Percentiles rank a stretch among this genome's conserved stretches.
These are phyloP conservation scores for Neobulgaria alba DNA, from an alignment of 2,329 filamentous ascomycete genomes.

Conservation along the genomic window DNA sequence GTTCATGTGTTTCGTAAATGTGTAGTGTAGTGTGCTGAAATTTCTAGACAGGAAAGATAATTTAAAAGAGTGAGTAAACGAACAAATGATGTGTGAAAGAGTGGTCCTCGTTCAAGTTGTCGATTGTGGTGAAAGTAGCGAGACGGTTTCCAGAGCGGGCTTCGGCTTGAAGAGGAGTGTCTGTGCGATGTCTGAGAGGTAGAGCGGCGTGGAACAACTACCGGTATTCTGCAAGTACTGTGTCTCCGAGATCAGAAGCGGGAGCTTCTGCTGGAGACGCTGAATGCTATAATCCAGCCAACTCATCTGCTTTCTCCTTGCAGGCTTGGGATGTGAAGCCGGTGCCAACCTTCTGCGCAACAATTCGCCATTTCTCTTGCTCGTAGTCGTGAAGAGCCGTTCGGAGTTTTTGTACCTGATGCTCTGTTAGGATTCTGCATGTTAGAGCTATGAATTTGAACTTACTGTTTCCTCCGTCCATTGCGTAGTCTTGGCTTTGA, in stretches of 20 bases:
- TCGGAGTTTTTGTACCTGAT: constrained; percentile 66
- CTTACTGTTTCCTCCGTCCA: constrained; percentile 92
- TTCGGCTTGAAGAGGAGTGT: constrained; percentile 15
- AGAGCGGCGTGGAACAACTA: constrained; percentile 16
- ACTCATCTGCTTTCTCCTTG: constrained; percentile 46
- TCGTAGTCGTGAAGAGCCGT: constrained; percentile 76
- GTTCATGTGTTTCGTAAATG: constrained; percentile 3
- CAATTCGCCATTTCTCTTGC: constrained; percentile 86
- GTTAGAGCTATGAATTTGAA: no score
- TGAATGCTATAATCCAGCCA: constrained; percentile 29
- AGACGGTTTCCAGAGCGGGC: constrained; percentile 12
- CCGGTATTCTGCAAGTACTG: constrained; percentile 9
- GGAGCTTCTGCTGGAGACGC: constrained; percentile 28
- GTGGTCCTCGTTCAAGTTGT: constrained; percentile 11
- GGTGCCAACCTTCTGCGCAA: constrained; percentile 82
- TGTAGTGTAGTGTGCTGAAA: not conserved
- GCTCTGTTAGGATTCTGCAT: constrained; percentile 20
- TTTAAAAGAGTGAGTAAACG: not conserved
- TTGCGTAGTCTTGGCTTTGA: constrained; percentile 86
- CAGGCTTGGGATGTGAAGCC: constrained; percentile 84
- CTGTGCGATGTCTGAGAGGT: constrained; percentile 12
- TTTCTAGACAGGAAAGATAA: constrained; percentile 4
- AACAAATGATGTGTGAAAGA: constrained; percentile 6
- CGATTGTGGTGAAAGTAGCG: constrained; percentile 3
- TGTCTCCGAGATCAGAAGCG: constrained; percentile 30